Conservation (phyloP, 2,329 filamentous ascomycete genomes). For the Lasiodiplodia citricola region DNA sequence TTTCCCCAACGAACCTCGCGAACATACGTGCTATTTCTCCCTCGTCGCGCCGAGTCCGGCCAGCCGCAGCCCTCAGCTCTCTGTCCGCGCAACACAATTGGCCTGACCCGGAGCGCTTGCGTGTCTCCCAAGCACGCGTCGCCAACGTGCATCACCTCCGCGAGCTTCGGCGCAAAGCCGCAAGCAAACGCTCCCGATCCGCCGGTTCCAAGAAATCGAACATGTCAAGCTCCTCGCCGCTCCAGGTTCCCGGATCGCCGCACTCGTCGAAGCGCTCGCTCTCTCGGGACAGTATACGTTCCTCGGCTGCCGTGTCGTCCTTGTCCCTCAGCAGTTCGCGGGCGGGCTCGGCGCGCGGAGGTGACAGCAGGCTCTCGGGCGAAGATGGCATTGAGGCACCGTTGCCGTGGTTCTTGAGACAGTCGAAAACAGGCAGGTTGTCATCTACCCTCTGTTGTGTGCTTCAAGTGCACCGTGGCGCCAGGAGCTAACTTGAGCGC, state of each 20-base stretch:
- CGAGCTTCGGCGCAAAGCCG: conserved; percentile 28
- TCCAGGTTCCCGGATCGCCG: conserved; percentile 31
- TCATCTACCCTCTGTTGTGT: conserved; percentile 34
- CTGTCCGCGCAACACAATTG: background rate
- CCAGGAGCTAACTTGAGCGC: conserved; percentile 25
- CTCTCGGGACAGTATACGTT: conserved; percentile 45
- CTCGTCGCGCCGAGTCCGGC: conserved; percentile 2
- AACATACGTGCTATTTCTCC: conserved; percentile 10
- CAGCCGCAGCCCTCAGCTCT: conserved; percentile 17
- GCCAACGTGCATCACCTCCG: conserved; percentile 27
- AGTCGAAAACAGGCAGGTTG: conserved; percentile 56
- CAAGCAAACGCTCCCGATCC: conserved; percentile 40
- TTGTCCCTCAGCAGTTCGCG: conserved; percentile 34
- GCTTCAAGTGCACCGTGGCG: background rate
- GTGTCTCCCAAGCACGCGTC: conserved; percentile 20
- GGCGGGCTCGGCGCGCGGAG: conserved; percentile 32
- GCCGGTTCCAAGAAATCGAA: conserved; percentile 31
- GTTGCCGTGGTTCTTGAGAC: conserved; percentile 53
- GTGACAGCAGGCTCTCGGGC: background rate
- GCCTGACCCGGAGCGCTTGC: background rate
- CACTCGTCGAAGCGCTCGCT: conserved; percentile 46
- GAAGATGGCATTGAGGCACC: conserved; percentile 14
- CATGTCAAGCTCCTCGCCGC: conserved; percentile 36
- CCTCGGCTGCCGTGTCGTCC: conserved; percentile 36
- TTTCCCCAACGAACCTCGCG: background rate